Evolutionary conservation across 2,329 filamentous ascomycete genomes (phyloP).

Genomic region (Corniculantispora saksenae): DNA sequence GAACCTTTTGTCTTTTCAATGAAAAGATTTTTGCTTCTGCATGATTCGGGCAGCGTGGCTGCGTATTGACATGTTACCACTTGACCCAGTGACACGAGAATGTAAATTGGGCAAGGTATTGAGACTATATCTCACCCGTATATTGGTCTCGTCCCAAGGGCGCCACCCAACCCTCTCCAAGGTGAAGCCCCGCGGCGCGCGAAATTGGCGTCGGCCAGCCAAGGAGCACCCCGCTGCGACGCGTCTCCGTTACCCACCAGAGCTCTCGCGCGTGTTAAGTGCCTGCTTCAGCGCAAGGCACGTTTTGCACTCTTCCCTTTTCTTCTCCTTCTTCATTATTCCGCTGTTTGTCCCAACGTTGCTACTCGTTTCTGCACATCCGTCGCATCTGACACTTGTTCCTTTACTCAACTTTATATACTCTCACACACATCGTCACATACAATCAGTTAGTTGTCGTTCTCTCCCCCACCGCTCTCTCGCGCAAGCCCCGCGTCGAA

Average conservation of each 20-base stretch:
- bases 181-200: constrained; percentile 22
- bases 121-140: neutral
- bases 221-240: constrained; percentile 27
- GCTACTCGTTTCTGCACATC: neutral
- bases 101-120: neutral
- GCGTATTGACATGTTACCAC: too few relatives aligned
- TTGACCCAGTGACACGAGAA: neutral
- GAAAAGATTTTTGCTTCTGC: neutral
- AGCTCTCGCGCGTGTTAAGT: constrained; percentile 37
- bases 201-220: constrained; percentile 16
- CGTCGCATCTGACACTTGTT: neutral
- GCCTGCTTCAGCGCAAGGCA: constrained; percentile 27
- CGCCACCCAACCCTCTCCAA: neutral
- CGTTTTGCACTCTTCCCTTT: constrained; percentile 8
- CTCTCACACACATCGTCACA: neutral
- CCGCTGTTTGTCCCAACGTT: neutral
- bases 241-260: constrained; percentile 32
- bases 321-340: neutral
- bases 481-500: neutral
- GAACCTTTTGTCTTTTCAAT: neutral
- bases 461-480: neutral
- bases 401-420: neutral
- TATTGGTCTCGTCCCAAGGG: neutral
- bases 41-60: neutral
- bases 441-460: constrained; percentile 8